Evolutionary conservation across 371 early-diverging fungal genomes (phyloP).

Genomic region (Mucor piriformis): DNA sequence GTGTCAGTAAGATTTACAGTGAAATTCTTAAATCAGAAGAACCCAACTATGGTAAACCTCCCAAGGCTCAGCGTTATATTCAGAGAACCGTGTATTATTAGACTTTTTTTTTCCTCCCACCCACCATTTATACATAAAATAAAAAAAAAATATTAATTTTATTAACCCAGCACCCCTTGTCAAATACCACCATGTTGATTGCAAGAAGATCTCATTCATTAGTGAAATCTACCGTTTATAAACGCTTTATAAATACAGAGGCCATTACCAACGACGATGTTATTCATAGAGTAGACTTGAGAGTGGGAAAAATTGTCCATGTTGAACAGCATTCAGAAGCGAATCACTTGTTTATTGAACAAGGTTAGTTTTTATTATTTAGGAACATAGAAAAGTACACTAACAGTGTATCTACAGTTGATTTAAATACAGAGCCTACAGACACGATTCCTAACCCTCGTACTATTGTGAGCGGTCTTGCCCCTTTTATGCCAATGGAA

Average conservation of each 20-base stretch:
- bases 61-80: constrained; percentile 54
- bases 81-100: constrained; percentile 57
- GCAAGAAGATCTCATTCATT: neutral
- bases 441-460: constrained; percentile 50
- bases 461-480: constrained; percentile 81
- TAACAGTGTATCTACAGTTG: constrained; percentile 1
- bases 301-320: constrained; percentile 74
- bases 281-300: constrained; percentile 67
- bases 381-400: neutral
- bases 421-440: constrained; percentile 45
- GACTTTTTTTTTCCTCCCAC: constrained; percentile 10
- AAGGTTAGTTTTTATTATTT: constrained; percentile 36
- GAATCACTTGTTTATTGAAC: constrained; percentile 76
- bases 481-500: constrained; percentile 57
- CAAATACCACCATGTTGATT: neutral
- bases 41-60: constrained; percentile 64
- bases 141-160: neutral
- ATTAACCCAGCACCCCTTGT: neutral
- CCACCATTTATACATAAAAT: neutral
- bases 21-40: constrained; percentile 59
- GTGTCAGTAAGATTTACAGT: constrained; percentile 68
- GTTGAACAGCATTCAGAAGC: constrained; percentile 74
- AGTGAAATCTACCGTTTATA: neutral
- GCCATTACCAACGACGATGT: constrained; percentile 40
- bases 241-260: neutral